Percentiles rank a stretch among this genome's conserved stretches.
These are phyloP conservation scores for Microthyrium microscopicum DNA, from an alignment of 2,329 filamentous ascomycete species.

Conservation along the genomic window DNA sequence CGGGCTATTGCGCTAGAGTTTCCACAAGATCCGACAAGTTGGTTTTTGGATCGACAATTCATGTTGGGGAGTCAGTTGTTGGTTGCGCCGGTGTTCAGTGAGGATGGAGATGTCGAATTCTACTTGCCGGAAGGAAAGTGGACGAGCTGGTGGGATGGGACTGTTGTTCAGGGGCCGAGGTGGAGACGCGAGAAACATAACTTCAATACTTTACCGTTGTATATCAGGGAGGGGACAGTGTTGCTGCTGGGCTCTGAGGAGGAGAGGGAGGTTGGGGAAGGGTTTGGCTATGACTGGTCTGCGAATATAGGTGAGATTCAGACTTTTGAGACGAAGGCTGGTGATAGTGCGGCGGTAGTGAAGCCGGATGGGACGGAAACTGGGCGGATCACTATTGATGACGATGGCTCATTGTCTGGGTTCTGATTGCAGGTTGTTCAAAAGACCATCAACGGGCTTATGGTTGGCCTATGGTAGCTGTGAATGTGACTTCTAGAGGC, in stretches of 20 bases:
- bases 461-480: too few species aligned
- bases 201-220: slow-evolving; percentile 24
- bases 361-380: slow-evolving; percentile 17
- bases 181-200: slow-evolving; percentile 27
- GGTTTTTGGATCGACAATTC: slow-evolving; percentile 54
- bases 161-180: slow-evolving; percentile 23
- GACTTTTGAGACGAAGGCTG: slow-evolving; percentile 20
- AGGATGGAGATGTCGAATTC: slow-evolving; percentile 47
- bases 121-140: slow-evolving; percentile 41
- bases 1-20: slow-evolving; percentile 54
- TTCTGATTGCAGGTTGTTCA: too few species aligned
- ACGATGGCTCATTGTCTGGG: slow-evolving; percentile 33
- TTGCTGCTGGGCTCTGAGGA: slow-evolving; percentile 23
- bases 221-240: slow-evolving; percentile 23
- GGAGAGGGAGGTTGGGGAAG: slow-evolving; percentile 16
- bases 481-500: too few species aligned
- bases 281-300: slow-evolving; percentile 25
- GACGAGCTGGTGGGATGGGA: slow-evolving; percentile 32
- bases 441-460: too few species aligned
- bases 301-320: slow-evolving; percentile 21
- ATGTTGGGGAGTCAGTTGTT: slow-evolving; percentile 51
- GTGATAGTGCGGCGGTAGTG: slow-evolving; percentile 19
- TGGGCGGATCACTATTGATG: slow-evolving; percentile 16
- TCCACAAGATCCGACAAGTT: slow-evolving; percentile 50
- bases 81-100: slow-evolving; percentile 46